Percentiles rank a stretch among this genome's conserved stretches.
Evolutionary conservation across 2,329 filamentous ascomycete genomes (phyloP).

Genomic region (Dothideomycetes sp.): DNA sequence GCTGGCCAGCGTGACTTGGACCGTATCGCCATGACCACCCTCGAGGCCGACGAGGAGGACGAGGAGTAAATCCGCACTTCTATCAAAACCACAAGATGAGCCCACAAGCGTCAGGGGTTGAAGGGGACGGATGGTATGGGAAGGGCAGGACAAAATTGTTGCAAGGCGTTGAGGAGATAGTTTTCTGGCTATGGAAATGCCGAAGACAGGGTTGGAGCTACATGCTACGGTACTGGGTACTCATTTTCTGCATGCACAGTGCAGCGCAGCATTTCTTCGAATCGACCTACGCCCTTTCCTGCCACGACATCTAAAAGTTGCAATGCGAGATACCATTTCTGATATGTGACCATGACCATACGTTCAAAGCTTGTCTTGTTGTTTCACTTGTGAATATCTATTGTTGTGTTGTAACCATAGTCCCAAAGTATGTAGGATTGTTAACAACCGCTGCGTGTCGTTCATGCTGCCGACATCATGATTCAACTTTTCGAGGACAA

Average conservation of each 20-base stretch:
- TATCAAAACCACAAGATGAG: neutral
- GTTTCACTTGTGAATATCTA: too few relatives aligned
- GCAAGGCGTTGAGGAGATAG: slow-evolving; percentile 9
- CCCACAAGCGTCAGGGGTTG: slow-evolving; percentile 3
- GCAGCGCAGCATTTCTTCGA: slow-evolving; percentile 8
- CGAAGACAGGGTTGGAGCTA: slow-evolving; percentile 7
- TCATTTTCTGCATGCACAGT: slow-evolving; percentile 3
- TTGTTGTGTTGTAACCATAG: too few relatives aligned
- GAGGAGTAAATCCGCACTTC: slow-evolving; percentile 18
- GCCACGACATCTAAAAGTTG: neutral
- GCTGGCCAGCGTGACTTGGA: slow-evolving; percentile 98
- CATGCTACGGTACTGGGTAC: slow-evolving; percentile 7
- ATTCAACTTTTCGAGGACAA: neutral
- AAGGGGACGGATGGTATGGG: slow-evolving; percentile 5
- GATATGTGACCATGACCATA: neutral
- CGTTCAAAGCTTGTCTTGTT: too few relatives aligned
- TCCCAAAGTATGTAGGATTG: too few relatives aligned
- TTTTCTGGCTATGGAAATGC: slow-evolving; percentile 7
- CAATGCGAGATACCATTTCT: neutral
- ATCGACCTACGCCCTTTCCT: slow-evolving; percentile 3
- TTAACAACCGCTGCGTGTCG: too few relatives aligned
- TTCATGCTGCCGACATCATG: too few relatives aligned
- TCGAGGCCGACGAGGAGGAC: slow-evolving; percentile 40
- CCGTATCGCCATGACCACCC: slow-evolving; percentile 46
- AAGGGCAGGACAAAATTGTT: slow-evolving; percentile 2